phyloP scores from a whole-genome alignment of 2,329 filamentous ascomycete genomes.

The Cercospora janseana region DNA sequence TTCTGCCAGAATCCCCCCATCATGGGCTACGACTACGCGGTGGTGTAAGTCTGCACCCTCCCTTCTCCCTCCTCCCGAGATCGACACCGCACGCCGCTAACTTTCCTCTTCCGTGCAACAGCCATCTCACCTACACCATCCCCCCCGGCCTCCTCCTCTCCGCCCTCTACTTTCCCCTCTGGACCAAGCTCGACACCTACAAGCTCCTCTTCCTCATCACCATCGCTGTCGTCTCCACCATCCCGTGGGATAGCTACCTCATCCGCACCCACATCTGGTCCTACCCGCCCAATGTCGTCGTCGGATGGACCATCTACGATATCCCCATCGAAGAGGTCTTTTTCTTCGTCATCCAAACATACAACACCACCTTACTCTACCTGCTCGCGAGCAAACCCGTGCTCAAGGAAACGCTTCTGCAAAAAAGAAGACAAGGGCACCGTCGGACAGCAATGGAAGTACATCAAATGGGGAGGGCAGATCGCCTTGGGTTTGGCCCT shows the following conservation, averaged over 20 bases:
- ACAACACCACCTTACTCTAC: constrained; percentile 68
- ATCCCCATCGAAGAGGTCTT: constrained; percentile 72
- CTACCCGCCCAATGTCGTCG: constrained; percentile 64
- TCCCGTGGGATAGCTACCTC: constrained; percentile 75
- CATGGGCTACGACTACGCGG: constrained; percentile 63
- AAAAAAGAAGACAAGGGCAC: constrained; percentile 39
- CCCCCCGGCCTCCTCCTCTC: constrained; percentile 61
- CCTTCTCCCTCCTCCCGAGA: constrained; percentile 2
- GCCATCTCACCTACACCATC: constrained; percentile 66
- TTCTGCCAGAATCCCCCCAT: not conserved
- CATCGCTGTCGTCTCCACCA: constrained; percentile 65
- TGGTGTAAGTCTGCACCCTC: constrained; percentile 53
- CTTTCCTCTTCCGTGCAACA: constrained; percentile 35
- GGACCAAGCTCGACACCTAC: constrained; percentile 61
- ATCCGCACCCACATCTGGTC: constrained; percentile 68
- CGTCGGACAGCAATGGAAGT: constrained; percentile 38
- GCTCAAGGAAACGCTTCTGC: constrained; percentile 56
- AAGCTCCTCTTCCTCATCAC: constrained; percentile 60
- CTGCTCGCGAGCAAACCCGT: constrained; percentile 64
- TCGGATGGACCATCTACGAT: constrained; percentile 61
- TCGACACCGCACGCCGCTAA: constrained; percentile 14
- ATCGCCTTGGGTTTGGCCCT: constrained; percentile 48
- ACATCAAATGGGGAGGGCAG: constrained; percentile 52
- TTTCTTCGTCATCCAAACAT: constrained; percentile 76
- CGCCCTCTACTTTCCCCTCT: constrained; percentile 59